phyloP scores from a whole-genome alignment of 345 rosid species.

The Hibiscus syriacus region DNA sequence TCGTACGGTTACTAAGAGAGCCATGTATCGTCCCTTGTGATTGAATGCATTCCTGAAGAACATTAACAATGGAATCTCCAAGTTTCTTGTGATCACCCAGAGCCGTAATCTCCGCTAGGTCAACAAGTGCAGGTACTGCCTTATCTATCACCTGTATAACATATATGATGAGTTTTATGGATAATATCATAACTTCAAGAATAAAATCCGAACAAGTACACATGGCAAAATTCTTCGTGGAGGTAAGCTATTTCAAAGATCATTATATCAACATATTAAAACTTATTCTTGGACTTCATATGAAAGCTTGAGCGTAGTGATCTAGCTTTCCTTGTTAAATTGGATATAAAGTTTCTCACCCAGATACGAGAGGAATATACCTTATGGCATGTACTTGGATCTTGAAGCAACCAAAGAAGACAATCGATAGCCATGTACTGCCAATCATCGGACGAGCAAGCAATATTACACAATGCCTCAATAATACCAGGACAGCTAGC shows the following conservation, averaged over 20 bases:
- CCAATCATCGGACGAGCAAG: slow-evolving; percentile 99
- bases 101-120: slow-evolving; percentile 71
- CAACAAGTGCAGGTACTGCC: slow-evolving; percentile 74
- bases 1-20: slow-evolving; percentile 43
- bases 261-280: not conserved
- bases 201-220: not conserved
- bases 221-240: too few relatives aligned
- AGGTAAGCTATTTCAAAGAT: too few relatives aligned
- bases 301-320: not conserved
- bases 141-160: slow-evolving; percentile 56
- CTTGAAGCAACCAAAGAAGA: slow-evolving; percentile 97
- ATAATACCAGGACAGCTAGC: slow-evolving; percentile 81
- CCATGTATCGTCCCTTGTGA: slow-evolving; percentile 45
- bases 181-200: not conserved
- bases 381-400: slow-evolving; percentile 81
- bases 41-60: slow-evolving; percentile 74
- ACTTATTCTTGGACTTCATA: too few relatives aligned
- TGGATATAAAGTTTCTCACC: not conserved
- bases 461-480: slow-evolving; percentile 89
- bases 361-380: slow-evolving; percentile 25
- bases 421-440: slow-evolving; percentile 98
- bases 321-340: not conserved
- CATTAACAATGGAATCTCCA: slow-evolving; percentile 71
- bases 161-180: slow-evolving; percentile 3
- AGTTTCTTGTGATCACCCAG: slow-evolving; percentile 92